These are phyloP conservation scores for Suhomyces coccinellae DNA, from an alignment of 1,139 yeast species.

Conservation along the genomic window DNA sequence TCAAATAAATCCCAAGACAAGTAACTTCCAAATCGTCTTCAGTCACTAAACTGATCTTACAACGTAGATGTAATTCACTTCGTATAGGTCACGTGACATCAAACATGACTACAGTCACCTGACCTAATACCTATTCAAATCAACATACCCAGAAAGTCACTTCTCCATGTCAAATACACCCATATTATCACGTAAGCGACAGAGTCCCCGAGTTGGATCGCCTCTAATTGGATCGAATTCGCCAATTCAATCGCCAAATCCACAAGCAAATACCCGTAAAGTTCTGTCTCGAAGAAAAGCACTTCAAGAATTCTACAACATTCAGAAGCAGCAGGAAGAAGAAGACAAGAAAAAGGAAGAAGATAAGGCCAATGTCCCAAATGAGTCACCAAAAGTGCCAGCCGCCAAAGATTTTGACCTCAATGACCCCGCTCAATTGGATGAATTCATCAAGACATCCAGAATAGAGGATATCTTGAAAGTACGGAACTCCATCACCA, in stretches of 20 bases:
- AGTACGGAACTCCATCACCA: constrained; percentile 35
- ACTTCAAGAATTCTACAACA: constrained; percentile 44
- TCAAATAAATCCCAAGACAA: too few relatives aligned
- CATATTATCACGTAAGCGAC: constrained; percentile 17
- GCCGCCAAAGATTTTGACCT: constrained; percentile 15
- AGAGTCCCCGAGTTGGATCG: constrained; percentile 11
- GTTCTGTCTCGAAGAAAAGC: constrained; percentile 46
- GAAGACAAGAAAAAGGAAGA: constrained; percentile 10
- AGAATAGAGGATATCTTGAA: constrained; percentile 36
- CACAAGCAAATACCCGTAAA: constrained; percentile 22
- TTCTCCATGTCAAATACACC: constrained; percentile 23
- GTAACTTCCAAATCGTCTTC: too few relatives aligned
- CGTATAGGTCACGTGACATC: too few relatives aligned
- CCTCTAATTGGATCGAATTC: constrained; percentile 13
- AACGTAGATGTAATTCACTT: too few relatives aligned
- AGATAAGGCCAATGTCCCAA: not conserved
- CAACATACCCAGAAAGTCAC: not conserved
- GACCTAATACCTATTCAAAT: too few relatives aligned
- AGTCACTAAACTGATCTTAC: too few relatives aligned
- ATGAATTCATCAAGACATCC: constrained; percentile 17
- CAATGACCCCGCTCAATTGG: constrained; percentile 24
- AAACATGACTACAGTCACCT: too few relatives aligned
- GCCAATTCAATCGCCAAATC: constrained; percentile 11
- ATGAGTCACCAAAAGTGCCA: not conserved
- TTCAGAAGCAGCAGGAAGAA: constrained; percentile 23